Base-by-base conservation (phyloP, 225 moss, liverwort and hornwort species). In the Thuidium tamariscinum region DNA sequence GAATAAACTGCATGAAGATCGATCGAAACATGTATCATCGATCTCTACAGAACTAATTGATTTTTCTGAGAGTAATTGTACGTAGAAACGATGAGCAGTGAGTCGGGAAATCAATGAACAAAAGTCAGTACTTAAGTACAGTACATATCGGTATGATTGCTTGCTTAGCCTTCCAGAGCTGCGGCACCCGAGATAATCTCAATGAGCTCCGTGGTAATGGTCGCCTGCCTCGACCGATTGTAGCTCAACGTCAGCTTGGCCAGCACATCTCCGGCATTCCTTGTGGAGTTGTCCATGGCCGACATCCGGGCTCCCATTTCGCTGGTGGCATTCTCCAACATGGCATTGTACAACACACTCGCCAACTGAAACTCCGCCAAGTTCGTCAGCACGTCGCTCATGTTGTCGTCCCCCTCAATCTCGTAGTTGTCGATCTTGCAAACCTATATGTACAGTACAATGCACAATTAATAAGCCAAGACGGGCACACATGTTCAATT, bases 151-250 rank as follows among this genome's bases (percentile, higher is more conserved):
- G 7, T 30, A 6, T 23, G 75, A 54, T 54, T 25, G 2, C 15
- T 14, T 7, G 10, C 23, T 84, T 21, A 93, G 49, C 89, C 93
- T 44, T 91, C 91, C 56, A 94, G 81, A 26, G 94, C 94, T 34
- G 94, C 91, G n/a, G 94, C 94, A 16, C 93, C 94, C 6, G 94
- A 93, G 34, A 94, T 94, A 13, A 94, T 93, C 69, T 94, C 94
- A n/a, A 94, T 94, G 2, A 94, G 94, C 91, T 94, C 93, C 7
- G 94, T 94, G n/a, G 94, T 94, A 9, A 94, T 94, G 23, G 85
- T 48, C 16, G 86, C 32, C 84, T 94, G 94, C 13, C 94, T 89
- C 10, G 91, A 93, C 41, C 94, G 78, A 56, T 92, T 94, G 82
- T 94, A 94, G 20, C 86, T 88, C 18, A 92, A 75, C 46, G 89